Percentiles rank a stretch among this genome's conserved stretches.
Evolutionary conservation across 345 rosid genomes (phyloP).

Genomic region (Gossypium turneri): DNA sequence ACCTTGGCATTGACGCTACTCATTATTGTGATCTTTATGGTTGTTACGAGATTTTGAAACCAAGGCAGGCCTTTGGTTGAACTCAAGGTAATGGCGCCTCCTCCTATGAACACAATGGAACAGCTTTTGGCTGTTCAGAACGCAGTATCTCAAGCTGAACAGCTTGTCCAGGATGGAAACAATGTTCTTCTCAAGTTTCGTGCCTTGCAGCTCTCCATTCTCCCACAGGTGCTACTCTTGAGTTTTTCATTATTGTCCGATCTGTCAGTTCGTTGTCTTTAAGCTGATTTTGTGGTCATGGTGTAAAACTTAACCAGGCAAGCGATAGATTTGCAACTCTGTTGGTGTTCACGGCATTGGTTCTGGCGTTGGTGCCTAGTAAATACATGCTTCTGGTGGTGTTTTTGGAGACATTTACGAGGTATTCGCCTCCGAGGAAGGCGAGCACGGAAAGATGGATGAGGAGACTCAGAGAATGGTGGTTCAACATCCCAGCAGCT

Average conservation of each 20-base stretch:
- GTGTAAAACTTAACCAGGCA: constrained; percentile 46
- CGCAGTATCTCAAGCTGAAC: constrained; percentile 71
- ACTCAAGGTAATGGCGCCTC: constrained; percentile 75
- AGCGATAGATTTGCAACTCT: constrained; percentile 75
- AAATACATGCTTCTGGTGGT: constrained; percentile 46
- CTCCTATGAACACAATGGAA: constrained; percentile 83
- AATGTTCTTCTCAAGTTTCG: constrained; percentile 80
- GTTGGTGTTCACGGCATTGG: constrained; percentile 18
- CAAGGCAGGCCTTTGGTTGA: constrained; percentile 48
- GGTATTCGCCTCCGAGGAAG: constrained; percentile 71
- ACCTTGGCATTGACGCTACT: constrained; percentile 39
- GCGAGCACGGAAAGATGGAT: constrained; percentile 57
- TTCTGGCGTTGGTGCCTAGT: constrained; percentile 42
- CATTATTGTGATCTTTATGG: constrained; percentile 61
- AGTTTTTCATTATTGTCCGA: not conserved
- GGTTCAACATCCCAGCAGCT: constrained; percentile 95
- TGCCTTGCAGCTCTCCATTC: constrained; percentile 61
- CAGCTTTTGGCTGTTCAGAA: constrained; percentile 93
- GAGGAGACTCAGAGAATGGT: constrained; percentile 92
- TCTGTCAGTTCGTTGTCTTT: not conserved
- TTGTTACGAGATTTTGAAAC: constrained; percentile 51
- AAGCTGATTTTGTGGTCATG: not conserved
- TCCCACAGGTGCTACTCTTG: constrained; percentile 56
- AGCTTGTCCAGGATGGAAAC: constrained; percentile 79
- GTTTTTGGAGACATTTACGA: constrained; percentile 70